Conservation (phyloP, 225 moss, liverwort and hornwort species). For the Marchantia paleacea region DNA sequence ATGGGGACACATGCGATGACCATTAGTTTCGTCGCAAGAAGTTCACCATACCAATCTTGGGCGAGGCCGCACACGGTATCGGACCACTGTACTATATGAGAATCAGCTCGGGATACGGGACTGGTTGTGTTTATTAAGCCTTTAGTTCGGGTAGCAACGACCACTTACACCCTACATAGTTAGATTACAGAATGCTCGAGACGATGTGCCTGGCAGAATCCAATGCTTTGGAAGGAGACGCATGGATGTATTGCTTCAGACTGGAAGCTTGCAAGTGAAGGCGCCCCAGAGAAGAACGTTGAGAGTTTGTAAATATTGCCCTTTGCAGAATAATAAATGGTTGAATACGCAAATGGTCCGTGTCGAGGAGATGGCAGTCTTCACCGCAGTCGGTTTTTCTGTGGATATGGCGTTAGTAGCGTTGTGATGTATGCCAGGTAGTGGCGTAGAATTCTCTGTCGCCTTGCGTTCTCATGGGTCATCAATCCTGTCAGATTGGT, state of each 20-base stretch:
- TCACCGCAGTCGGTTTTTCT: background rate
- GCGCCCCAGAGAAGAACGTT: constrained; percentile 3
- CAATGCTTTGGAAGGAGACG: constrained; percentile 12
- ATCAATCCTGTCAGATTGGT: too few species aligned
- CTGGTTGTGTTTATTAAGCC: background rate
- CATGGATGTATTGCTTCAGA: constrained; percentile 17
- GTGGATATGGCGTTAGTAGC: background rate
- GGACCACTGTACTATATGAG: background rate
- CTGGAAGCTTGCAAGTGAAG: constrained; percentile 16
- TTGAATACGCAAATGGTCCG: background rate
- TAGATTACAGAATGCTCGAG: constrained; percentile 1
- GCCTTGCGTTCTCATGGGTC: too few species aligned
- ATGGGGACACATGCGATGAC: background rate
- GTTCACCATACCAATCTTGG: background rate
- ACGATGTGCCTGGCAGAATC: constrained; percentile 3
- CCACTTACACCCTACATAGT: background rate
- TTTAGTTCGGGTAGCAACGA: background rate
- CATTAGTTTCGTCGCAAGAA: background rate
- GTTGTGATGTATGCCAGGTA: background rate
- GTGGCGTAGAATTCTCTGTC: background rate
- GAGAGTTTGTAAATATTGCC: constrained; percentile 5
- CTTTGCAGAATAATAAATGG: constrained; percentile 5
- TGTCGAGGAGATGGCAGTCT: background rate
- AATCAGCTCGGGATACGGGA: background rate
- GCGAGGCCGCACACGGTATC: background rate